Evolutionary conservation across 768 basidiomycete species (phyloP).

Genomic region (Panaeolus cyanescens): DNA sequence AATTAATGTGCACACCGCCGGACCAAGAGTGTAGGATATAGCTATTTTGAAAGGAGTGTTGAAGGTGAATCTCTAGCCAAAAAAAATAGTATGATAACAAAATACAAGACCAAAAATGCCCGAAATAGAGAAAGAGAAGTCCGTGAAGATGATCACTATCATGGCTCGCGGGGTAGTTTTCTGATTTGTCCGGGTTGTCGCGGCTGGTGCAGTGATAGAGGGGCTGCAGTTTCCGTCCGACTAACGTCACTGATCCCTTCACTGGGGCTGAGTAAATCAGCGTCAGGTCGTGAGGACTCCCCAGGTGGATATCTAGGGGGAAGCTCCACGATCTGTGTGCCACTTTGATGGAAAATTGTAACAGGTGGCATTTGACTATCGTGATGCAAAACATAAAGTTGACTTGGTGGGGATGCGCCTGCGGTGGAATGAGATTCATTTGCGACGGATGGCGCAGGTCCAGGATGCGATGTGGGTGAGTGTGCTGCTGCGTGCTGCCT

Average conservation of each 20-base stretch:
- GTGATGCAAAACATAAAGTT: constrained; percentile 63
- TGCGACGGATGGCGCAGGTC: constrained; percentile 11
- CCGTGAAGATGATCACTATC: not conserved
- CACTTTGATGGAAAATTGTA: constrained; percentile 56
- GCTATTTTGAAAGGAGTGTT: not conserved
- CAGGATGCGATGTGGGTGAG: not conserved
- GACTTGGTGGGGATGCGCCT: constrained; percentile 17
- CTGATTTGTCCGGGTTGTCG: constrained; percentile 19
- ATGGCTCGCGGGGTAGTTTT: constrained; percentile 20
- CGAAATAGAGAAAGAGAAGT: constrained; percentile 3
- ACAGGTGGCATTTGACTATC: constrained; percentile 60
- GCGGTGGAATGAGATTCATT: constrained; percentile 4
- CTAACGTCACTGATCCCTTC: constrained; percentile 18
- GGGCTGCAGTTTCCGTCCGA: constrained; percentile 11
- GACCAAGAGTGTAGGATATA: not conserved
- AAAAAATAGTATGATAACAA: not conserved
- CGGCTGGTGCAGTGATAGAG: constrained; percentile 22
- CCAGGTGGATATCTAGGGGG: constrained; percentile 50
- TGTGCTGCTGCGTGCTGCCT: not conserved
- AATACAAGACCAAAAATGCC: not conserved
- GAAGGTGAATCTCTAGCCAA: not conserved
- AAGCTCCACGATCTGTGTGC: constrained; percentile 60
- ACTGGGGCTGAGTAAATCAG: constrained; percentile 18
- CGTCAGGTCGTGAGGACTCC: constrained; percentile 13
- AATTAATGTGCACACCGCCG: not conserved